Evolutionary conservation across 2,329 filamentous ascomycete genomes (phyloP).

Genomic region (Cercospora sp.): DNA sequence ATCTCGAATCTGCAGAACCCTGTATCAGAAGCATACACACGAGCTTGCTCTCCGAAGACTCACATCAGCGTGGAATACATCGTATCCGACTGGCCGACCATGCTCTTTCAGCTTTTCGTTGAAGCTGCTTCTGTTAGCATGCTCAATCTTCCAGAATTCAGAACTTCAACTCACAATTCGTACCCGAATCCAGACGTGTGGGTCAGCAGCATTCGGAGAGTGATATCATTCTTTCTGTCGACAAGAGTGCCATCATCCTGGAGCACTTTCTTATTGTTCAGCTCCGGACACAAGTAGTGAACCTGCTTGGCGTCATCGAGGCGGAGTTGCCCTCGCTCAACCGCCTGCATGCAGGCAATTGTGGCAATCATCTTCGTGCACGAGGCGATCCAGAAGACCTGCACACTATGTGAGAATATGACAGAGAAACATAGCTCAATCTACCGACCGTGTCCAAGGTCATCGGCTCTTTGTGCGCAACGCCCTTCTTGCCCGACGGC

Average conservation of each 20-base stretch:
- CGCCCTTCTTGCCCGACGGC: slow-evolving; percentile 45
- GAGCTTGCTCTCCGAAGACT: slow-evolving; percentile 25
- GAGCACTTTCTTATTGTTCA: slow-evolving; percentile 47
- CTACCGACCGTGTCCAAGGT: slow-evolving; percentile 51
- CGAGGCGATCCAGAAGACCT: slow-evolving; percentile 59
- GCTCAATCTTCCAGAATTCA: not conserved
- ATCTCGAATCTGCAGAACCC: slow-evolving; percentile 38
- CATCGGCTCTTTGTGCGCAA: slow-evolving; percentile 53
- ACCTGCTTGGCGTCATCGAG: slow-evolving; percentile 46
- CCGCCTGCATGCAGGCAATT: slow-evolving; percentile 51
- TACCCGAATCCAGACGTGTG: slow-evolving; percentile 56
- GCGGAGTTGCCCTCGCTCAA: slow-evolving; percentile 45
- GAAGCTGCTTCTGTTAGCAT: slow-evolving; percentile 35
- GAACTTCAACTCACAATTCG: slow-evolving; percentile 39
- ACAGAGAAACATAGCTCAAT: not conserved
- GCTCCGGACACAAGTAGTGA: slow-evolving; percentile 46
- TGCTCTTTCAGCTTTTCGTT: slow-evolving; percentile 46
- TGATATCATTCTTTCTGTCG: slow-evolving; percentile 49
- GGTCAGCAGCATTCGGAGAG: slow-evolving; percentile 52
- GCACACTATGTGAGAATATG: not conserved
- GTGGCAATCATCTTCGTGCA: slow-evolving; percentile 50
- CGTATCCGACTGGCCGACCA: slow-evolving; percentile 52
- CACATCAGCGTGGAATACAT: slow-evolving; percentile 59
- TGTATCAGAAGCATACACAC: not conserved
- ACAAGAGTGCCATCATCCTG: slow-evolving; percentile 44